Percentiles rank a stretch among this genome's conserved stretches.
These are phyloP conservation scores for Venturiaceae sp. DNA, from an alignment of 2,329 filamentous ascomycete genomes.

Conservation along the genomic window DNA sequence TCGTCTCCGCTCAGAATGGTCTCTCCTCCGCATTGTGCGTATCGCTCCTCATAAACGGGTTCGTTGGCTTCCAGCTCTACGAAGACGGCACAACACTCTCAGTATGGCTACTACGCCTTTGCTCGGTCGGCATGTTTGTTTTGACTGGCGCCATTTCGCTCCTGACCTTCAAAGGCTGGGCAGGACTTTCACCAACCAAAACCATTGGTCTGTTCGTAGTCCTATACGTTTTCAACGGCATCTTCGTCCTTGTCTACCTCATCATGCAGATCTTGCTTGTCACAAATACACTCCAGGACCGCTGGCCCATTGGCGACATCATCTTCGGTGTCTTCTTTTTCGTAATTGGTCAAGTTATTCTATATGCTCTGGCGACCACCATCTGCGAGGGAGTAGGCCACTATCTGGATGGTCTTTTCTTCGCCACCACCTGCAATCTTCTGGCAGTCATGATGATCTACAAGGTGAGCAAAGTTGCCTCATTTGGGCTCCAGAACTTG, in stretches of 20 bases:
- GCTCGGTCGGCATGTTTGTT: constrained; percentile 71
- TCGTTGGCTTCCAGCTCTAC: constrained; percentile 96
- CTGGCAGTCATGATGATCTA: constrained; percentile 99
- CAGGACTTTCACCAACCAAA: constrained; percentile 72
- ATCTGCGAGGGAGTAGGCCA: constrained; percentile 82
- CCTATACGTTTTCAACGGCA: constrained; percentile 80
- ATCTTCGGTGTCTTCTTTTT: constrained; percentile 87
- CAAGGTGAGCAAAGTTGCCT: constrained; percentile 55
- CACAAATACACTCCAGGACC: constrained; percentile 79
- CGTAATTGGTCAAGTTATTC: constrained; percentile 78
- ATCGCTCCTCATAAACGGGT: constrained; percentile 89
- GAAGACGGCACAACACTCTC: constrained; percentile 92
- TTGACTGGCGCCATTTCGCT: constrained; percentile 82
- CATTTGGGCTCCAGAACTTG: background rate
- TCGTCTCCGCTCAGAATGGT: constrained; percentile 78
- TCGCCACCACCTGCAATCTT: constrained; percentile 88
- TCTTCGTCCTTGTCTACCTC: constrained; percentile 78
- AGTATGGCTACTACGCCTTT: constrained; percentile 80
- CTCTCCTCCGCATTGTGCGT: constrained; percentile 78
- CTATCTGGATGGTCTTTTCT: constrained; percentile 90
- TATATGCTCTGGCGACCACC: constrained; percentile 79
- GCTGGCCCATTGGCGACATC: constrained; percentile 92
- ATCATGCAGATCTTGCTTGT: constrained; percentile 84
- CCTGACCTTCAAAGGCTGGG: constrained; percentile 88
- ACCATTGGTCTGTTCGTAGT: constrained; percentile 87